Evolutionary conservation across 208 protist species (phyloP), one percentile per base, ranked within the genome.

Genomic region (Leishmania mexicana): DNA sequence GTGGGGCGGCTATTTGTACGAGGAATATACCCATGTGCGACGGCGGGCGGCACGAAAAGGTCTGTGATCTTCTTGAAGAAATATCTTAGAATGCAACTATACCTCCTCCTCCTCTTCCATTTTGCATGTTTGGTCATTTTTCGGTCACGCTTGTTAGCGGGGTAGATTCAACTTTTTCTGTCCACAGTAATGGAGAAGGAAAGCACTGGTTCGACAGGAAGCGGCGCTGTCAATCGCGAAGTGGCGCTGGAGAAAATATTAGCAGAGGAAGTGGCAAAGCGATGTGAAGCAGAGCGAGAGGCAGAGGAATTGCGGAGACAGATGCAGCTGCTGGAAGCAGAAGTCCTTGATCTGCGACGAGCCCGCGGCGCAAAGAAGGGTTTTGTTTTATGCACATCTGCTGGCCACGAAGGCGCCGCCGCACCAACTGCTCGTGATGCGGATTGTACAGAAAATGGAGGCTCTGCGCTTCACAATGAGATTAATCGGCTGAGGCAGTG

Each of bases 401-500:
- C 31, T 1, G 45, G 1, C 1, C 8, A 49, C 11, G 42, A 49
- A 35, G 68, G 28, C 11, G 19, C 42, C 15, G 21, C 19, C 49
- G 1, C 17, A n/a, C 31, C 28, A 53, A 40, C 8, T 53, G 68
- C 19, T 4, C 3, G 7, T 2, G 31, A 53, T 5, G 49, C 1
- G 3, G 45, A 28, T 15, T 28, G 24, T 19, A n/a, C 13, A 21
- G 68, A 53, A 21, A 74, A 31, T 53, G 8, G 19, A 1, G 42
- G 40, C 1, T 28, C 68, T 53, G 24, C 11, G 0, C 40, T 51
- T 31, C 21, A 49, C 1, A 24, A 0, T 19, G 78, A 98, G 82
- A 98, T 96, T 83, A 73, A 86, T 45, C 95, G 97, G 47, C 70
- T 99, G 24, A 58, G 98, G 11, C 60, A 79, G n/a, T 94, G 86